A percentile compares a stretch with the other conserved stretches of the same genome.
Evolutionary conservation across 2,329 filamentous ascomycete species (phyloP).

Genomic region (Botrytis deweyae): DNA sequence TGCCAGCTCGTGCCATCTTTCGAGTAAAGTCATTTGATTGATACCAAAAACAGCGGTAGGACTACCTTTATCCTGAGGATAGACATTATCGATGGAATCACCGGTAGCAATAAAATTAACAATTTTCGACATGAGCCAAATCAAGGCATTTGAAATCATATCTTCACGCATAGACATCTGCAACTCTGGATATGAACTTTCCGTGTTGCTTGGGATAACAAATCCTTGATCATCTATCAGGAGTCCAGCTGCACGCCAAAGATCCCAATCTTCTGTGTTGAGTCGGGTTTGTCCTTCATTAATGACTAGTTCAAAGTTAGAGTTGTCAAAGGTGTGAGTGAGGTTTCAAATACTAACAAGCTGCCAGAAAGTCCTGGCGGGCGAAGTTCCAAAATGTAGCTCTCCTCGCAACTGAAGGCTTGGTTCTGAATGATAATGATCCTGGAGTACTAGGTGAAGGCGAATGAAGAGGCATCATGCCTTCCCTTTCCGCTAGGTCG

Average conservation of each 20-base stretch:
- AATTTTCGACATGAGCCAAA: constrained; percentile 66
- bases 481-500: constrained; percentile 52
- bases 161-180: constrained; percentile 58
- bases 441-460: constrained; percentile 43
- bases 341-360: constrained; percentile 46
- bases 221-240: constrained; percentile 54
- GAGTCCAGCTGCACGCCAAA: constrained; percentile 65
- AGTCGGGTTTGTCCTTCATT: constrained; percentile 60
- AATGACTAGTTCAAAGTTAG: constrained; percentile 45
- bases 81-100: constrained; percentile 47
- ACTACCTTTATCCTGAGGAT: constrained; percentile 38
- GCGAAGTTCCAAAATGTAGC: constrained; percentile 69
- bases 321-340: background rate
- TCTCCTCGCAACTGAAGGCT: constrained; percentile 54
- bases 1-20: constrained; percentile 55
- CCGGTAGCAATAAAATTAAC: constrained; percentile 63
- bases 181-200: constrained; percentile 43
- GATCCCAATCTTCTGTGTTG: constrained; percentile 58
- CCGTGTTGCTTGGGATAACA: constrained; percentile 47
- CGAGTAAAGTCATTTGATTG: constrained; percentile 50
- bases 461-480: constrained; percentile 45
- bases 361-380: constrained; percentile 63
- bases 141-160: constrained; percentile 60
- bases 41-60: constrained; percentile 45
- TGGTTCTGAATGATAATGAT: constrained; percentile 31